Evolutionary conservation across 441 rosid species (phyloP), one percentile per base, ranked within the genome.

Genomic region (Omphalea diandra): DNA sequence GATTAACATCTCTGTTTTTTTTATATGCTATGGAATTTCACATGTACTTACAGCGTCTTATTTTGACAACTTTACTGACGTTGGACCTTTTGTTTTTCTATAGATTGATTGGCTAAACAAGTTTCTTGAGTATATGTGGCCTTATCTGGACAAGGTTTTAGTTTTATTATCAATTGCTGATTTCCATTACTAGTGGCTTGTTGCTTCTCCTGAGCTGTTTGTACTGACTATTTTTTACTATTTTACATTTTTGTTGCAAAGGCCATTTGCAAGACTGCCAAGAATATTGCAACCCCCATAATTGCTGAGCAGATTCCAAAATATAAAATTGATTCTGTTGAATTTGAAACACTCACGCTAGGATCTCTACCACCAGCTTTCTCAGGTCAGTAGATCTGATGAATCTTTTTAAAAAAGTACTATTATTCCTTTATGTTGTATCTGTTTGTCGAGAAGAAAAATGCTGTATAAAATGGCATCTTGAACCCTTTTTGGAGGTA

Each of bases 91-190:
- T 29, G 59, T 20, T 35, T 53, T 47, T 77, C 18, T 84, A 70
- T 75, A 95, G 99, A 80, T 95, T 72, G 99, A 93, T 78, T 95
- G 97, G 99, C 81, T 95, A 8, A 91, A 94, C 83, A 88, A 69
- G 79, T 88, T 95, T 75, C 61, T 95, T 63, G 85, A 81, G 70
- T 74, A 78, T 35, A 88, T 90, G 96, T 95, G 99, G 99, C 97
- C 99, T 75, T 89, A 85, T 76, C 93, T 93, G 35, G 98, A 95
- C 88, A 90, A 90, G 99, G 98, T 94, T 80, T 62, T 64, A 40
- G 73, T 44, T 72, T 66, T 65, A 5, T 26, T 36, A 2, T 32
- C 22, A 58, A 14, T 27, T 31, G 33, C 2, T 52, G 26, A 14
- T 52, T 65, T 43, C 3, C 41, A 70, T 43, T 63, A 26, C 27